Conservation (phyloP, 176 grass and related monocot species). For the Juncus effusus region DNA sequence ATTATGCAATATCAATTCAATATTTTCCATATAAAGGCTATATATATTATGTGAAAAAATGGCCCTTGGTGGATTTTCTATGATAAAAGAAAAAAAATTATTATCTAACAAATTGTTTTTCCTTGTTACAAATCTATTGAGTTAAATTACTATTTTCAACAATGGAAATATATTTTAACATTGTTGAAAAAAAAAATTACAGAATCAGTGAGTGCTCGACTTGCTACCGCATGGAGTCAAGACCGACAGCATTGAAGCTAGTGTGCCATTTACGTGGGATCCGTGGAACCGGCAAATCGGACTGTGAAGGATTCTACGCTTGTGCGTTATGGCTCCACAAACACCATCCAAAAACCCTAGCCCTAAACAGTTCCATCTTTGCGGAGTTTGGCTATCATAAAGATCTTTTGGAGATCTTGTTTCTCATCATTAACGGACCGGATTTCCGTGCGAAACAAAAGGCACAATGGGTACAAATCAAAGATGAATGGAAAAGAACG, state of each 20-base stretch:
- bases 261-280: conserved; percentile 34
- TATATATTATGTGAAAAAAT: no score
- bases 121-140: no score
- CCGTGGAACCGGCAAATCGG: conserved; percentile 45
- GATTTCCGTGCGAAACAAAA: conserved; percentile 3
- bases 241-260: conserved; percentile 46
- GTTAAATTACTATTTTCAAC: no score
- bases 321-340: conserved; percentile 37
- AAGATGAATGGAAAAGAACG: conserved; percentile 19
- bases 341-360: conserved; percentile 60
- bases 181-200: no score
- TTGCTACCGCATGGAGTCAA: conserved; percentile 38
- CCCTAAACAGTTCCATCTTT: conserved; percentile 41
- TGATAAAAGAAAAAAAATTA: no score
- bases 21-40: no score
- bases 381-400: conserved; percentile 65
- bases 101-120: no score
- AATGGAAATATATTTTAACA: no score
- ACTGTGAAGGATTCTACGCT: conserved; percentile 45
- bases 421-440: conserved; percentile 50
- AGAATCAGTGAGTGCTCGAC: conserved; percentile 3
- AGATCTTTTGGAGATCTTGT: conserved; percentile 64
- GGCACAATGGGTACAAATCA: background rate
- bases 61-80: no score
- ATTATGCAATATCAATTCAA: no score